Percentiles rank a stretch among this genome's conserved stretches.
phyloP scores from a whole-genome alignment of 805 yeast genomes.

The Scheffersomyces coipomensis region DNA sequence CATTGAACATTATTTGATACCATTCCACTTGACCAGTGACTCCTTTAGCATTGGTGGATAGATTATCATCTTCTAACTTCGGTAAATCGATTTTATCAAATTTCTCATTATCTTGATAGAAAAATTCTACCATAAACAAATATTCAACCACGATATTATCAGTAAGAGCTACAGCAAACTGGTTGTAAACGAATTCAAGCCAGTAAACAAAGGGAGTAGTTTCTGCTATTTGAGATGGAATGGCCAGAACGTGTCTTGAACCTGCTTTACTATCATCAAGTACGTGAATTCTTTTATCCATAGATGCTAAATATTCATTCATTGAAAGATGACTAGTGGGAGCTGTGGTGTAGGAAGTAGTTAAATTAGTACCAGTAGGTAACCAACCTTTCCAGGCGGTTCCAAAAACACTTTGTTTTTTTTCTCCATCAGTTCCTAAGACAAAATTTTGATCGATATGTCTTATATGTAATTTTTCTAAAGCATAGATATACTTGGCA shows the following conservation, averaged over 20 bases:
- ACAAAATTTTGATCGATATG: conserved; percentile 56
- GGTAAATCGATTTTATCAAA: conserved; percentile 20
- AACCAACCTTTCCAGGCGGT: conserved; percentile 27
- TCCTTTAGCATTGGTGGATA: conserved; percentile 4
- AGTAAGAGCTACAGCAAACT: conserved; percentile 67
- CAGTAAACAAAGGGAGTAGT: conserved; percentile 62
- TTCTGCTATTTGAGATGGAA: conserved; percentile 85
- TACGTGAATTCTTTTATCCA: conserved; percentile 61
- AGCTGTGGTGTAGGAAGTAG: conserved; percentile 6
- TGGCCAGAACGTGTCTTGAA: conserved; percentile 58
- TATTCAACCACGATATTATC: conserved; percentile 81
- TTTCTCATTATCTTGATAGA: conserved; percentile 45
- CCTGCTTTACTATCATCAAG: conserved; percentile 27
- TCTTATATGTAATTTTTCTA: conserved; percentile 60
- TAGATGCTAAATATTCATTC: conserved; percentile 51
- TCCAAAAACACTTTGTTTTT: conserved; percentile 16
- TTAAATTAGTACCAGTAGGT: conserved; percentile 12
- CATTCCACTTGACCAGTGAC: conserved; percentile 21
- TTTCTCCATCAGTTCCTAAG: conserved; percentile 42
- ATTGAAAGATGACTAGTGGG: conserved; percentile 16
- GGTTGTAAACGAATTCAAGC: conserved; percentile 72
- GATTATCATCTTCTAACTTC: conserved; percentile 1
- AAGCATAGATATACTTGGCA: conserved; percentile 68
- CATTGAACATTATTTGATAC: conserved; percentile 36
- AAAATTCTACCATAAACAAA: conserved; percentile 69